Conservation (phyloP, 2,329 filamentous ascomycete genomes). For the Ceratocystis cubensis region DNA sequence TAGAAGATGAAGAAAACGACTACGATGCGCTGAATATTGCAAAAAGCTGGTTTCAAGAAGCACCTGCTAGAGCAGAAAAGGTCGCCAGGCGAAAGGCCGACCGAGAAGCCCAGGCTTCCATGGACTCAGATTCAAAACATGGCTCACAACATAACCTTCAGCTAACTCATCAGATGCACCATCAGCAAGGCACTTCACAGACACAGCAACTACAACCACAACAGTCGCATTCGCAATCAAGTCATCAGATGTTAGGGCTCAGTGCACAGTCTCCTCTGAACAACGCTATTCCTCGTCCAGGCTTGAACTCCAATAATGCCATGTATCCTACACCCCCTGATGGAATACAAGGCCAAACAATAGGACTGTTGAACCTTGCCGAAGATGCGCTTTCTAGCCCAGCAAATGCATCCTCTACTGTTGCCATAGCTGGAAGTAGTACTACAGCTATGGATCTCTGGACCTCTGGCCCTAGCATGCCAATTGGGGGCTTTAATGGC, state of each 20-base stretch:
- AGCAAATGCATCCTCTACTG: not conserved
- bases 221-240: not conserved
- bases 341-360: slow-evolving; percentile 39
- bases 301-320: slow-evolving; percentile 33
- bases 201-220: not conserved
- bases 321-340: slow-evolving; percentile 65
- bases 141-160: not conserved
- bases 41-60: slow-evolving; percentile 36
- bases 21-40: slow-evolving; percentile 40
- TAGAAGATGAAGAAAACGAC: slow-evolving; percentile 30
- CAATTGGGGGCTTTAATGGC: slow-evolving; percentile 29
- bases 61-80: slow-evolving; percentile 36
- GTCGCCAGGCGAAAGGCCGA: slow-evolving; percentile 40
- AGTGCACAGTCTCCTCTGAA: slow-evolving; percentile 41
- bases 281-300: slow-evolving; percentile 36
- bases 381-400: slow-evolving; percentile 48
- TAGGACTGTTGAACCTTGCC: slow-evolving; percentile 28
- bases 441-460: slow-evolving; percentile 24
- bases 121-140: not conserved
- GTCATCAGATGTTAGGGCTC: slow-evolving; percentile 30
- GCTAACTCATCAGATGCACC: not conserved
- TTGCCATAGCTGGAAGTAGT: not conserved
- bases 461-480: slow-evolving; percentile 33
- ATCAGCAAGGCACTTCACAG: not conserved
- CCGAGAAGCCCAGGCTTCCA: slow-evolving; percentile 30